Conservation (phyloP, 2,329 filamentous ascomycete genomes). For the Penicillium hesseltinei region DNA sequence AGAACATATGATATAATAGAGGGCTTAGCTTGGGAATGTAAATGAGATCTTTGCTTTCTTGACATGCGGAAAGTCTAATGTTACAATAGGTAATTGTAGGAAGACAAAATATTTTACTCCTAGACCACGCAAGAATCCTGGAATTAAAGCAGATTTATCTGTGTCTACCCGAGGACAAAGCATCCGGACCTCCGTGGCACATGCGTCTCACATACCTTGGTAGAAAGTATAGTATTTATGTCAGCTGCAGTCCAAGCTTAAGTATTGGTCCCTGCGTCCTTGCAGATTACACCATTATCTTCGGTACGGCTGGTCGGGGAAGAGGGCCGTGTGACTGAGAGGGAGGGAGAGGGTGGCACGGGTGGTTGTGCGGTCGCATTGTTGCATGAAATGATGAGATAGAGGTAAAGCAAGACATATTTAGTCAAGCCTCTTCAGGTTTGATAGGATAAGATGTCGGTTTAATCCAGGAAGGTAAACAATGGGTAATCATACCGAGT, state of each 20-base stretch:
- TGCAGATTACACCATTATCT: slow-evolving; percentile 25
- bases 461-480: background rate
- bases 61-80: background rate
- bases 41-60: background rate
- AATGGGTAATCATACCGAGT: background rate
- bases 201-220: background rate
- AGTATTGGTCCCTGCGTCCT: slow-evolving; percentile 29
- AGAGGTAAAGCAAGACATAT: slow-evolving; percentile 2
- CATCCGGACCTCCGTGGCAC: background rate
- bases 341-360: slow-evolving; percentile 17
- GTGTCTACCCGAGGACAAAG: background rate
- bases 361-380: slow-evolving; percentile 18
- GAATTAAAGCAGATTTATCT: background rate
- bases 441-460: background rate
- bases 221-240: background rate
- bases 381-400: slow-evolving; percentile 8
- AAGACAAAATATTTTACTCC: background rate
- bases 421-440: background rate
- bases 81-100: background rate
- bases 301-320: slow-evolving; percentile 20
- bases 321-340: slow-evolving; percentile 20
- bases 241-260: slow-evolving; percentile 15
- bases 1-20: no score
- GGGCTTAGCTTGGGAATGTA: background rate
- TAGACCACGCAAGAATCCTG: background rate